Conservation (phyloP, 108 stramenopile genomes). For the Fistulifera solaris region DNA sequence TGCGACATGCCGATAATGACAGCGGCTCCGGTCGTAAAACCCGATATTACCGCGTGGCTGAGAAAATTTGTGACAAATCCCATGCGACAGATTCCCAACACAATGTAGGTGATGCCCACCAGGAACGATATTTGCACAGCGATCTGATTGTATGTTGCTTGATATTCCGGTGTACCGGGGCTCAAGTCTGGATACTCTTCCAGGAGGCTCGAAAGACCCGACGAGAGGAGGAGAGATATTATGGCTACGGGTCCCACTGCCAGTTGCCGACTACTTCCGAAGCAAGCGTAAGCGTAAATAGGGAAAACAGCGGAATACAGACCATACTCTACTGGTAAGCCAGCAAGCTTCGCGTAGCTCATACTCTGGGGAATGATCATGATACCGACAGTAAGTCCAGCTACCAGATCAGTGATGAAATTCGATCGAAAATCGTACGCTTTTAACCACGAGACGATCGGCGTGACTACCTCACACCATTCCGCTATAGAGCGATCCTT, state of each 20-base stretch:
- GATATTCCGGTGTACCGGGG: slow-evolving; percentile 17
- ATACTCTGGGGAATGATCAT: slow-evolving; percentile 86
- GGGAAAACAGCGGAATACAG: slow-evolving; percentile 78
- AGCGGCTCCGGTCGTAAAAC: slow-evolving; percentile 82
- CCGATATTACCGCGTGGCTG: slow-evolving; percentile 73
- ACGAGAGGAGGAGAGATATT: slow-evolving; percentile 39
- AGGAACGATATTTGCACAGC: slow-evolving; percentile 46
- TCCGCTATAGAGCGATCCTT: too few relatives aligned
- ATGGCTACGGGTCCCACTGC: slow-evolving; percentile 83
- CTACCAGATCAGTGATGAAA: slow-evolving; percentile 31
- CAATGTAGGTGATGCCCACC: slow-evolving; percentile 39
- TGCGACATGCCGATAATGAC: slow-evolving; percentile 81
- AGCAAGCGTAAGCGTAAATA: slow-evolving; percentile 60
- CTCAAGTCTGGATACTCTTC: slow-evolving; percentile 11
- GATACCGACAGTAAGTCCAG: slow-evolving; percentile 68
- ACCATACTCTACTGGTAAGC: slow-evolving; percentile 77
- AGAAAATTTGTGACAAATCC: slow-evolving; percentile 76
- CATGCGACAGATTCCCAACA: slow-evolving; percentile 37
- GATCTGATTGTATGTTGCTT: slow-evolving; percentile 20
- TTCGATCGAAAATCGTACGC: slow-evolving; percentile 13
- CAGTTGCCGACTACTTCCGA: slow-evolving; percentile 72
- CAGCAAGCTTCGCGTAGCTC: slow-evolving; percentile 82
- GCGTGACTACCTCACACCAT: too few relatives aligned
- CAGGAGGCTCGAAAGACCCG: slow-evolving; percentile 24
- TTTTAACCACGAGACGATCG: slow-evolving; percentile 11